These are phyloP conservation scores for Thielaviopsis punctulata DNA, from an alignment of 2,329 filamentous ascomycete species.

Conservation along the genomic window DNA sequence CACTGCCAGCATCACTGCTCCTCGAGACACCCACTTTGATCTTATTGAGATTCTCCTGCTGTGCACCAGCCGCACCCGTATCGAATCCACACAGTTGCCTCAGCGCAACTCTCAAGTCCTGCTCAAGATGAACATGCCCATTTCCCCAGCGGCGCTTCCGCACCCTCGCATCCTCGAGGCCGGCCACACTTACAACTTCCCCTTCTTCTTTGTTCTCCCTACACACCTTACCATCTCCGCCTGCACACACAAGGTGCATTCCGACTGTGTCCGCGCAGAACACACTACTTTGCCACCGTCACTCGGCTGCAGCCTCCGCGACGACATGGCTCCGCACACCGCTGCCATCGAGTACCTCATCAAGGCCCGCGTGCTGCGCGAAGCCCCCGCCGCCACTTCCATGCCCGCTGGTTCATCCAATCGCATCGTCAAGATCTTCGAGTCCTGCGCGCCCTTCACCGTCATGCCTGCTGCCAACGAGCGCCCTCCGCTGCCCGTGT, in stretches of 20 bases:
- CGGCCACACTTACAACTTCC: conserved; percentile 31
- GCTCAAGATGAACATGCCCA: conserved; percentile 38
- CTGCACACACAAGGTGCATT: conserved; percentile 32
- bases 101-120: conserved; percentile 34
- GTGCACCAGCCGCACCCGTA: conserved; percentile 31
- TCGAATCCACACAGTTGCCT: conserved; percentile 33
- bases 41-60: conserved; percentile 34
- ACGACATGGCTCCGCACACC: conserved; percentile 39
- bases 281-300: conserved; percentile 37
- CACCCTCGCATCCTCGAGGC: conserved; percentile 29
- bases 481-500: conserved; percentile 33
- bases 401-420: conserved; percentile 10
- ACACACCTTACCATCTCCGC: conserved; percentile 37
- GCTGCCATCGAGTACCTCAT: conserved; percentile 35
- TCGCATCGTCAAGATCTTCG: conserved; percentile 21
- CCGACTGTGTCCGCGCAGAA: conserved; percentile 29
- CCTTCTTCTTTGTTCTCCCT: conserved; percentile 44
- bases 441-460: conserved; percentile 28
- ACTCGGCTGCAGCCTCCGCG: conserved; percentile 21
- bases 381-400: conserved; percentile 16
- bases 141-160: conserved; percentile 29
- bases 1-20: conserved; percentile 28
- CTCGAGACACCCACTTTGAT: conserved; percentile 31
- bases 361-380: conserved; percentile 26
- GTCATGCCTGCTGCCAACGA: conserved; percentile 34